These are phyloP conservation scores for Didymellaceae sp. DNA, from an alignment of 2,329 filamentous ascomycete genomes.

Conservation along the genomic window DNA sequence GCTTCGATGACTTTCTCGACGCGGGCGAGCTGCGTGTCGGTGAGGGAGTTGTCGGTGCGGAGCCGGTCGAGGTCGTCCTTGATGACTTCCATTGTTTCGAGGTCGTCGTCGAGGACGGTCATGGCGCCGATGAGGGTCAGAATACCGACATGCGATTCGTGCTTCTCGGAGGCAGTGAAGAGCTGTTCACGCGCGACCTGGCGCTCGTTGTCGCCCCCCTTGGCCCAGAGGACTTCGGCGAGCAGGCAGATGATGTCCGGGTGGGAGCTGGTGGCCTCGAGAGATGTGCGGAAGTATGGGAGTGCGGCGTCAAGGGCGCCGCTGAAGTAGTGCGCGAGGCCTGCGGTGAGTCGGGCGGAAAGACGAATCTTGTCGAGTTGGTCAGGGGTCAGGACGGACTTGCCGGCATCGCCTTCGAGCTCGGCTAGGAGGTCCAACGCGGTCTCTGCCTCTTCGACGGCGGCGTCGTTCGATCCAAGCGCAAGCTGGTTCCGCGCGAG, in stretches of 20 bases:
- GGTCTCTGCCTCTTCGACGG: constrained; percentile 79
- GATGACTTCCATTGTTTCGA: constrained; percentile 80
- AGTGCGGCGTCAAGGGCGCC: constrained; percentile 72
- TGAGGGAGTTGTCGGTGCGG: constrained; percentile 70
- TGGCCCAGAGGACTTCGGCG: constrained; percentile 92
- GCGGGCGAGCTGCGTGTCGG: constrained; percentile 67
- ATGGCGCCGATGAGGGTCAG: constrained; percentile 84
- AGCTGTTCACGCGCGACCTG: constrained; percentile 79
- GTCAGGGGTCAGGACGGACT: constrained; percentile 65
- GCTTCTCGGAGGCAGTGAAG: constrained; percentile 77
- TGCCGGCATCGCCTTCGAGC: constrained; percentile 57
- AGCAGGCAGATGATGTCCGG: constrained; percentile 87
- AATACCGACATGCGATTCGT: constrained; percentile 78
- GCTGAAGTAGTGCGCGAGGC: constrained; percentile 79
- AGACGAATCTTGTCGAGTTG: constrained; percentile 74
- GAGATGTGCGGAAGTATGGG: constrained; percentile 77
- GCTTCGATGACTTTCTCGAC: constrained; percentile 79
- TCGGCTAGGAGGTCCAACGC: constrained; percentile 80
- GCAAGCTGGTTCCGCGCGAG: constrained; percentile 84
- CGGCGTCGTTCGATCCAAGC: constrained; percentile 66
- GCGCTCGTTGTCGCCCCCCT: constrained; percentile 75
- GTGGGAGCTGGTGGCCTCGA: constrained; percentile 76
- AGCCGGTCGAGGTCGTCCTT: constrained; percentile 76
- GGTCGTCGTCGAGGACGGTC: constrained; percentile 79
- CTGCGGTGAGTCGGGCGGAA: constrained; percentile 84